Evolutionary conservation across 2,329 filamentous ascomycete species (phyloP).

Genomic region (Penicillium sp.): DNA sequence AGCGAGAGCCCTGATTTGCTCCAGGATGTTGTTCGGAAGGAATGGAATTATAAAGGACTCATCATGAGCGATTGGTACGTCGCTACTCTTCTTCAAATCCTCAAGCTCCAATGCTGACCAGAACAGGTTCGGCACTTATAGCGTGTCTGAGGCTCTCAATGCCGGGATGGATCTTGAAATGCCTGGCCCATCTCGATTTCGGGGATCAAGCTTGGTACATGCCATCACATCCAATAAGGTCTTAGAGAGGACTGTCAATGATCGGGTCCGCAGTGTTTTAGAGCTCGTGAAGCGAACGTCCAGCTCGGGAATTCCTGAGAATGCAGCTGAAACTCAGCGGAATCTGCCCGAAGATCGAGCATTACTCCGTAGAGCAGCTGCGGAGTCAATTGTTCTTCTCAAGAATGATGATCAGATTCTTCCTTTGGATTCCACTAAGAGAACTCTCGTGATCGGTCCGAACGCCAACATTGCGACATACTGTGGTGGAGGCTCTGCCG

Average conservation of each 20-base stretch:
- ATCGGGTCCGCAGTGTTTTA: slow-evolving; percentile 56
- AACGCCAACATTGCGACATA: slow-evolving; percentile 49
- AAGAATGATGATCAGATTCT: slow-evolving; percentile 68
- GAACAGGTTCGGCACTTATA: slow-evolving; percentile 36
- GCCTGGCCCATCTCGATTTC: slow-evolving; percentile 43
- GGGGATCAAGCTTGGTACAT: slow-evolving; percentile 32
- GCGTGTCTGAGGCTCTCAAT: slow-evolving; percentile 41
- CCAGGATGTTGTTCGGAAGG: slow-evolving; percentile 42
- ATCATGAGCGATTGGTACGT: slow-evolving; percentile 48
- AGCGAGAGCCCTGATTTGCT: slow-evolving; percentile 43
- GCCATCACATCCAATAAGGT: slow-evolving; percentile 56
- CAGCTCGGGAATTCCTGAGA: slow-evolving; percentile 54
- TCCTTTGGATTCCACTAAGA: slow-evolving; percentile 51
- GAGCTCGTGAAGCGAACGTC: slow-evolving; percentile 58
- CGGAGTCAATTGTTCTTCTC: slow-evolving; percentile 68
- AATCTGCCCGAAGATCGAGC: slow-evolving; percentile 62
- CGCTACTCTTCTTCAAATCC: neutral
- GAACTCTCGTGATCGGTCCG: slow-evolving; percentile 53
- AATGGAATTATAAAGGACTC: slow-evolving; percentile 47
- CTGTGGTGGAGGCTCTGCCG: slow-evolving; percentile 64
- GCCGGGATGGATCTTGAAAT: slow-evolving; percentile 48
- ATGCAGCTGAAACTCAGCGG: slow-evolving; percentile 52
- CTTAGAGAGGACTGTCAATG: slow-evolving; percentile 53
- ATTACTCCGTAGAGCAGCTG: slow-evolving; percentile 64
- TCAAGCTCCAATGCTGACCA: neutral